Base-by-base conservation (phyloP, 805 yeast genomes). In the Yamadazyma takamatsuzukensis region DNA sequence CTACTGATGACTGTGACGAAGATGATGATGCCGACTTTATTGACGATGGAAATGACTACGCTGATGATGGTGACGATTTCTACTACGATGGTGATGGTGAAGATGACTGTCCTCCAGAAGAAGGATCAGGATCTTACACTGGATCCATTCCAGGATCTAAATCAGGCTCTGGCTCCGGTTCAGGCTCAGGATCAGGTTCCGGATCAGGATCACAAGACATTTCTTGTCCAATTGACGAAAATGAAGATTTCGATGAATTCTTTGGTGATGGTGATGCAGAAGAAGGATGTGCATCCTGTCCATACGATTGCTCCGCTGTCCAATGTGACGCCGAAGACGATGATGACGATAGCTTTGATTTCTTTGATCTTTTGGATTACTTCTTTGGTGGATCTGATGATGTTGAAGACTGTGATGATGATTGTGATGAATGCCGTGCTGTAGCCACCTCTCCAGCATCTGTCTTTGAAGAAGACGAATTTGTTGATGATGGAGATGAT, bases 341-440 rank as follows among this genome's bases (percentile, higher is more conserved):
- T 14, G 44, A 44, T 24, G 44, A 40, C 26, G 43, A 36, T 23
- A 48, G 37, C 32, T 36, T 33, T 22, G 47, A 41, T 19, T 36
- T 36, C 36, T 27, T 32, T 18, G 43, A 42, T 27, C 36, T 42
- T 18, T 22, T 40, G 10, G 43, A 40, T 15, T 29, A 28, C 25
- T 37, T 37, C 33, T 39, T 38, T 35, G 41, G 47, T 9, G 37
- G 38, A 16, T 40, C 26, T 15, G 34, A 29, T 18, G 36, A 18
- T n/a, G 37, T 30, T 30, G 44, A 33, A 15, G 49, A 44, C 22
- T 38, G 42, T 34, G 52, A 43, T 18, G 33, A 34, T n/a, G 41
- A 43, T 29, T 41, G 47, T 37, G 43, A 33, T 24, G 38, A 40
- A 32, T 39, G 45, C 32, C 22, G 17, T 27, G 41, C 40, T n/a